These are phyloP conservation scores for Boletus subluridellus DNA, from an alignment of 1,284 basidiomycete genomes.

Conservation along the genomic window DNA sequence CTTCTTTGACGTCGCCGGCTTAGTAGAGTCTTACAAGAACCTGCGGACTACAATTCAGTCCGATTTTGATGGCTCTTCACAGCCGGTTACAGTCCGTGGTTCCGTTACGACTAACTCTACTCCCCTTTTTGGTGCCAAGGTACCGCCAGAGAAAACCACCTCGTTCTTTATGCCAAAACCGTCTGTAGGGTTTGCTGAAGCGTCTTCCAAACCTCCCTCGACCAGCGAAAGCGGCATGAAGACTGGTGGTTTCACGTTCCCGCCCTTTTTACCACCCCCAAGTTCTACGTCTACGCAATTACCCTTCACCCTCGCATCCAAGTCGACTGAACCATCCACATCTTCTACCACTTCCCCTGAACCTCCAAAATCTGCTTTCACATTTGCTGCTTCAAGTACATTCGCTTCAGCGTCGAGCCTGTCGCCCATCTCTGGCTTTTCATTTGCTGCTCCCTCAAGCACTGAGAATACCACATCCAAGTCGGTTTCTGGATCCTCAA, in stretches of 20 bases:
- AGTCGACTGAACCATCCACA: conserved; percentile 18
- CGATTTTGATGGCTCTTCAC: conserved; percentile 45
- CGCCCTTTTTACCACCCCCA: conserved; percentile 25
- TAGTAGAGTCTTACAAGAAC: conserved; percentile 65
- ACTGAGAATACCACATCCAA: conserved; percentile 9
- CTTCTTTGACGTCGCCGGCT: conserved; percentile 63
- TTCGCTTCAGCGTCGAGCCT: conserved; percentile 4
- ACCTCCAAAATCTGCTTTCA: conserved; percentile 23
- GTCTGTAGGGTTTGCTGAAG: conserved; percentile 15
- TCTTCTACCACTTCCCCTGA: conserved; percentile 11
- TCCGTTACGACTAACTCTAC: conserved; percentile 12
- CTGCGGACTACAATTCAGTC: conserved; percentile 57
- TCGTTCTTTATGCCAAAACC: conserved; percentile 43
- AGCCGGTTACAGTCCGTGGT: conserved; percentile 1
- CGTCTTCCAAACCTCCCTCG: conserved; percentile 4
- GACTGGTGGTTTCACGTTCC: conserved; percentile 21
- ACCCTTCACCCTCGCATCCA: conserved; percentile 20
- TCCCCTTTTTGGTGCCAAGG: conserved; percentile 7
- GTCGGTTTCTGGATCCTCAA: background rate
- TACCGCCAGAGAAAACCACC: conserved; percentile 23
- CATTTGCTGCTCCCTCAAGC: conserved; percentile 6
- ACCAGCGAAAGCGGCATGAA: conserved; percentile 19
- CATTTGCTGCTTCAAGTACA: conserved; percentile 10
- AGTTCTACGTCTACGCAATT: conserved; percentile 10
- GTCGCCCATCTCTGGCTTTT: conserved; percentile 12